These are phyloP conservation scores for Coniferiporia weirii DNA, from an alignment of 1,284 basidiomycete genomes.

Conservation along the genomic window DNA sequence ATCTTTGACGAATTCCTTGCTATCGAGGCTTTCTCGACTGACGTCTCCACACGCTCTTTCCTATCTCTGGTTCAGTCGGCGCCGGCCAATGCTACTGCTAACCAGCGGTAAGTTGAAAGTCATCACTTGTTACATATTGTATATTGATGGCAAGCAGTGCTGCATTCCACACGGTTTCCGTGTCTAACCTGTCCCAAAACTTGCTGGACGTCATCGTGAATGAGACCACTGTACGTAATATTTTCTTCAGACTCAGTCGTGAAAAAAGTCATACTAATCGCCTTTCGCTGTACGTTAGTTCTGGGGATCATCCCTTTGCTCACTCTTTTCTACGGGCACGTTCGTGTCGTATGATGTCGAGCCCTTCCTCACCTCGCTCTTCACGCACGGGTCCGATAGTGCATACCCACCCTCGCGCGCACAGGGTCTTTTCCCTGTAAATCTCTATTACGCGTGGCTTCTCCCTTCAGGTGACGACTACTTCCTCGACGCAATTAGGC, in stretches of 20 bases:
- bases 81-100: constrained; percentile 37
- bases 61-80: constrained; percentile 36
- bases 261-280: not conserved
- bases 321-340: constrained; percentile 24
- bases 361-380: constrained; percentile 45
- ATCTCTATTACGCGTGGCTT: constrained; percentile 45
- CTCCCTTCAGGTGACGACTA: constrained; percentile 29
- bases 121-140: not conserved
- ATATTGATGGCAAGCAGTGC: constrained; percentile 28
- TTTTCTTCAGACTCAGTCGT: not conserved
- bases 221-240: constrained; percentile 40
- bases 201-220: constrained; percentile 44
- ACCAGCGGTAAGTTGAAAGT: constrained; percentile 33
- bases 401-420: constrained; percentile 32
- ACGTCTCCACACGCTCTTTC: constrained; percentile 37
- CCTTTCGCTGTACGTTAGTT: constrained; percentile 23
- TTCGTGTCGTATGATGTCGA: constrained; percentile 51
- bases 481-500: constrained; percentile 35
- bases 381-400: constrained; percentile 32
- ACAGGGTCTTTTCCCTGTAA: constrained; percentile 37
- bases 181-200: constrained; percentile 35
- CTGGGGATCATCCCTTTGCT: constrained; percentile 31
- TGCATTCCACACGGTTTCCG: constrained; percentile 45
- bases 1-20: constrained; percentile 45
- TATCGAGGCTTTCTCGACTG: constrained; percentile 33